Base-by-base conservation (phyloP, 108 stramenopile species). In the Bacterosira constricta region DNA sequence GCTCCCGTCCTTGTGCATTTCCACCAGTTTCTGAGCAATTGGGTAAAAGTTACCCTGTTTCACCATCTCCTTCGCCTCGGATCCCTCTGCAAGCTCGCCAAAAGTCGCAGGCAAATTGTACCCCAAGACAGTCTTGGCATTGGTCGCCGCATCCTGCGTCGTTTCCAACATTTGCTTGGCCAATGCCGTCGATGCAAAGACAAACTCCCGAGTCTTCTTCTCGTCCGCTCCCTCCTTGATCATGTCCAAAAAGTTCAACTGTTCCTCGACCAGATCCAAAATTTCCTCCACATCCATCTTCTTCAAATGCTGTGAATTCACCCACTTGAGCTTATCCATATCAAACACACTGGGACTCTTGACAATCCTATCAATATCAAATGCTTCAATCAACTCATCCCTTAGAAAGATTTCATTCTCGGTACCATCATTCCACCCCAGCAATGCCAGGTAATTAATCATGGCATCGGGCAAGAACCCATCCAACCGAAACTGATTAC, bases 391-490 rank as follows among this genome's bases (percentile, higher is more conserved):
- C n/a, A 98, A 77, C 72, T 98, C 98, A 39, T 97, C 93, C 13
- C 95, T 77, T 2, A 94, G 85, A 69, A 94, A 98, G 27, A 98
- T 96, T 65, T 98, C 98, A 79, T 97, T 88, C 39, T 97, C 96
- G 1, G 96, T 96, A n/a, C 98, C 98, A 65, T 96, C 96, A 75
- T 97, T 97, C 98, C 98, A 98, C 35, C 98, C 98, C 59, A 98
- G 83, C 34, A 97, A 69, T 0, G 97, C 93, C 39, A 98, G 77
- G 71, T 98, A 98, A 70, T 98, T 98, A 74, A 97, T 89, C 96
- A 94, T 96, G 17, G 93, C 94, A 75, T 95, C 96, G 18, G 96
- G 96, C 35, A 97, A 69, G 69, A 91, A 97, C 32, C 96, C 98
- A 75, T 97, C 90, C 57, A 91, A 79, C 26, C 90, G 88, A 75